Base-by-base conservation (phyloP, 2,329 filamentous ascomycete genomes). In the Thelonectria blattea region DNA sequence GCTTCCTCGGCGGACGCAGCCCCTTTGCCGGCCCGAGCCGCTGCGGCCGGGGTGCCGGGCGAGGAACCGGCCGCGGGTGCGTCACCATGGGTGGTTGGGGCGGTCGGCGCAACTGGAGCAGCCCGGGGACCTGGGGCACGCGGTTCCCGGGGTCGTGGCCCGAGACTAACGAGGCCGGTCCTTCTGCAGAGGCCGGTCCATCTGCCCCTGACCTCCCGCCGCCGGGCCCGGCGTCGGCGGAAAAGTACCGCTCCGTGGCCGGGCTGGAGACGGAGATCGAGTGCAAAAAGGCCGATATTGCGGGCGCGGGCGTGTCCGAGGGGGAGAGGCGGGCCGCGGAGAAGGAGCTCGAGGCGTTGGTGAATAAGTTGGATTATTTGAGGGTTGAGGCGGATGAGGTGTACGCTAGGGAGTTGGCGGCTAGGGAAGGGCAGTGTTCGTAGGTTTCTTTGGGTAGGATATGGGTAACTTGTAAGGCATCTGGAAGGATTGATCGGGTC, bases 341-440 rank as follows among this genome's bases (percentile, higher is more conserved):
- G 53, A 71, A 65, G 59, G 76, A 78, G 64, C 70, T 82, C 42
- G 74, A 78, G 57, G 71, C 69, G 32, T 65, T 85, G 56, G 75
- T 75, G 43, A 62, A 65, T 12, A 72, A 74, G 48, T 65, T 83
- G 24, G 75, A 79, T 52, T 57, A 63, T 56, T 58, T 83, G 56
- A 71, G 75, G 60, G 61, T 81, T 6, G 77, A 81, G 68, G 81
- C 78, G 2, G 81, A 85, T 53, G 81, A 78, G 66, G 76, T 79
- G 61, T 80, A 80, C 61, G 82, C 80, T 30, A 73, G 75, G 61
- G 77, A 80, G 62, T 53, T 84, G 62, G 78, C 70, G 10, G 52
- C 53, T 8, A 57, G 55, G 34, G 50, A 62, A 41, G 27, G 34
- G 10, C 24, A 42, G 12, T 45, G 24, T 15, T 60, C 48, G n/a